Base-by-base conservation (phyloP, 2,329 filamentous ascomycete species). In the Exophiala sp. region DNA sequence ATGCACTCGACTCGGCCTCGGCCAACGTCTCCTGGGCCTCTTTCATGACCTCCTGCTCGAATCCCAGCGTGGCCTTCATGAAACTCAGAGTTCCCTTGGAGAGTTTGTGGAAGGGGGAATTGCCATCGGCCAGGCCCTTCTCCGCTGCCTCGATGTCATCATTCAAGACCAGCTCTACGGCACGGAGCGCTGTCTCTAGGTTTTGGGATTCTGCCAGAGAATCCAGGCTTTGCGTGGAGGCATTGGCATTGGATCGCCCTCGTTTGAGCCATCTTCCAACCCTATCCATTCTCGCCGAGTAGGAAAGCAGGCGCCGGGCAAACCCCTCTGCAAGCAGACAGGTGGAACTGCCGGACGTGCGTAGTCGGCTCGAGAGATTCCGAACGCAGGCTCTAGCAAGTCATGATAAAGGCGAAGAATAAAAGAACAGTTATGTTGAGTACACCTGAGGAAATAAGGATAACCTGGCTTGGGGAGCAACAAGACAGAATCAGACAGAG, bases 141-240 rank as follows among this genome's bases (percentile, higher is more conserved):
- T 94, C 87, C 4, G 93, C 93, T 32, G 80, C 82, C 29, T 88
- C 86, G 53, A 97, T 84, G 69, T 97, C 88, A 69, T 95, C 89
- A 64, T 93, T 85, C 76, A 95, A 85, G 60, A 95, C 87, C 50
- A 86, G 72, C 7, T 78, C 76, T 3, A 84, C 81, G 32, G 86
- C 85, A 29, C 52, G 48, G 46, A 62, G 55, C 50, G 47, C 39
- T 14, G 44, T 48, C 34, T 50, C 54, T n/a, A 58, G 49, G 53
- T 56, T 68, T 58, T 77, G 73, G 42, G 78, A 69, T 66, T 83
- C 80, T 55, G 76, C 73, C 43, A 78, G 62, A 55, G 79, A 74
- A 62, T 76, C 78, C 50, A 83, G 61, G 35, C 76, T 80, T 63
- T 74, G 75, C 10, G 74, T 75, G 34, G 75, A 75, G 43, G 69